Conservation (phyloP, 225 moss, liverwort and hornwort species). For the Bryum argenteum region DNA sequence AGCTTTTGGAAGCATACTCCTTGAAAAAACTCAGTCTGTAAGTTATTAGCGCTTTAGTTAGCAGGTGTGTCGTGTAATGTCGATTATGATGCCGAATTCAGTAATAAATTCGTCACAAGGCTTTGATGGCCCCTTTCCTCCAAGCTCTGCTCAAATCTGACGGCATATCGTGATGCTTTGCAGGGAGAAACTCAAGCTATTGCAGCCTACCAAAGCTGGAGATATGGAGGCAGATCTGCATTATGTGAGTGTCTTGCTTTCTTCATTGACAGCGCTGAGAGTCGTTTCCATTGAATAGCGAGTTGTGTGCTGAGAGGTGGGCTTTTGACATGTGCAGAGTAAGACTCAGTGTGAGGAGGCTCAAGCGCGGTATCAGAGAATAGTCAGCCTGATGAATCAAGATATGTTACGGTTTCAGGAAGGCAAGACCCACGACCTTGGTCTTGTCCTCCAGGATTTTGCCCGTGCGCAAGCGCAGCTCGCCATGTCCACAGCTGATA, state of each 20-base stretch:
- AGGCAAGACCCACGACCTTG: constrained; percentile 85
- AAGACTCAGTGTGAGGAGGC: constrained; percentile 81
- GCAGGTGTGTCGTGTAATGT: too few species aligned
- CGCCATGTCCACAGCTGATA: constrained; percentile 77
- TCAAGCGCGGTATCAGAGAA: constrained; percentile 64
- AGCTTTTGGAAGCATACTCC: constrained; percentile 72
- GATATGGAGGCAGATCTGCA: constrained; percentile 86
- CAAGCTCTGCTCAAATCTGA: constrained; percentile 3
- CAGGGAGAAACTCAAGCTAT: constrained; percentile 83
- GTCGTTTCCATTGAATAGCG: constrained; percentile 5
- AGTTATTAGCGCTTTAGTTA: constrained; percentile 21
- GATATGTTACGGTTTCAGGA: constrained; percentile 93
- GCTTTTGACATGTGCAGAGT: constrained; percentile 47
- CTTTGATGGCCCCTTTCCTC: not conserved
- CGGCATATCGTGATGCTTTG: constrained; percentile 30
- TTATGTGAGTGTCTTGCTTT: constrained; percentile 49
- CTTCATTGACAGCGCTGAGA: constrained; percentile 9
- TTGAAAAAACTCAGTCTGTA: constrained; percentile 84
- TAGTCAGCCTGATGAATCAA: constrained; percentile 83
- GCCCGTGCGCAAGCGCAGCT: constrained; percentile 87
- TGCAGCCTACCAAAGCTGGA: constrained; percentile 81
- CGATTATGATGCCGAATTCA: too few species aligned
- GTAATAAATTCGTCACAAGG: not conserved
- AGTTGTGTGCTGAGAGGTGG: constrained; percentile 26
- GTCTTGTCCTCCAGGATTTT: constrained; percentile 84